A percentile compares a stretch with the other conserved stretches of the same genome.
phyloP scores from a whole-genome alignment of 306 rosid species.

The Quercus wislizeni region DNA sequence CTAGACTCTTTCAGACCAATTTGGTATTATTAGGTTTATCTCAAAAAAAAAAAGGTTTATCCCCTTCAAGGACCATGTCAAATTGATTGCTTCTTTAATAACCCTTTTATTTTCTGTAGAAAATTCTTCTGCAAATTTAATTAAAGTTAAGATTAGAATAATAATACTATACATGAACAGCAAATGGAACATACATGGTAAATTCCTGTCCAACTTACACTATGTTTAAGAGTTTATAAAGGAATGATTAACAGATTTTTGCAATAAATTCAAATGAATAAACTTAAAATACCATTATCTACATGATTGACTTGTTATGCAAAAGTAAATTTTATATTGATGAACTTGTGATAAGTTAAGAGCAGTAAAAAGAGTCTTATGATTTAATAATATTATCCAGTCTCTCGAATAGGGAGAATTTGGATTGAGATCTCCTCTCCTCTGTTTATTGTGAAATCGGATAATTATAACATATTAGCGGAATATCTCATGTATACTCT shows the following conservation, averaged over 20 bases:
- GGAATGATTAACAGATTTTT: too few relatives aligned
- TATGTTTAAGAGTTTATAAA: too few relatives aligned
- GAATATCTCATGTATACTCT: too few relatives aligned
- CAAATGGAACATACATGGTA: too few relatives aligned
- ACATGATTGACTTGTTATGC: not conserved
- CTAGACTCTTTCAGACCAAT: not conserved
- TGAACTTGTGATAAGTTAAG: not conserved
- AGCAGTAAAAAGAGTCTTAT: not conserved
- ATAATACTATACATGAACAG: not conserved
- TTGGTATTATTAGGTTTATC: not conserved
- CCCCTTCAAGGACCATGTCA: not conserved
- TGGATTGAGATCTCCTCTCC: too few relatives aligned
- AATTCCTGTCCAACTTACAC: too few relatives aligned
- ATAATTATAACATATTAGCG: too few relatives aligned
- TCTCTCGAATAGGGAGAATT: too few relatives aligned
- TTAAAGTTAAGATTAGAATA: not conserved
- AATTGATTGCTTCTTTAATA: not conserved
- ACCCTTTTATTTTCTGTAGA: not conserved
- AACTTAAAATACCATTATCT: too few relatives aligned
- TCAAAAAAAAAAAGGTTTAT: not conserved
- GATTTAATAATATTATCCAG: too few relatives aligned
- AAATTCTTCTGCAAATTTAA: not conserved
- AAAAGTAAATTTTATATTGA: not conserved
- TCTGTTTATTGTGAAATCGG: too few relatives aligned
- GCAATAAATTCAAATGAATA: too few relatives aligned